Base-by-base conservation (phyloP, 1,139 yeast species). In the Tardiomyces depauwii region DNA sequence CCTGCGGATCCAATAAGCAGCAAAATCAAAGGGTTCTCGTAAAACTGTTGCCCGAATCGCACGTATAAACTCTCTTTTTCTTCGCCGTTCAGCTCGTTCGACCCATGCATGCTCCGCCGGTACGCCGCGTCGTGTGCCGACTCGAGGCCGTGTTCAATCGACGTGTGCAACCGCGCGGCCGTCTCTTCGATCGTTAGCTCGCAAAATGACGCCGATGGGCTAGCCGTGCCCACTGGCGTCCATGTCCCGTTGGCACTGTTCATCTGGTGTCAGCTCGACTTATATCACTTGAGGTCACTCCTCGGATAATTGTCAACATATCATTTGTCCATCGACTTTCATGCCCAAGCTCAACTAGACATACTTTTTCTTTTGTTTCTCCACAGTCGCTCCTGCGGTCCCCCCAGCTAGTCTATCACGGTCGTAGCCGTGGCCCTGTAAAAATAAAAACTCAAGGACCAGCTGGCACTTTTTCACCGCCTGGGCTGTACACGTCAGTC, bases 21-120 rank as follows among this genome's bases (percentile, higher is more conserved):
- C 56, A 91, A 68, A 53, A 91, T 89, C 65, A 91, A 72, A 16
- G 96, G 96, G 65, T 89, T 95, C 55, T 83, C 91, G 57, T 84
- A 81, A 60, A 91, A 89, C 46, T 81, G 86, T 47, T 82, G 72
- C 21, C 87, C 47, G 57, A 91, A 91, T 62, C 84, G 83, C 67
- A 75, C 65, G 14, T 76, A 49, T 44, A 89, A 59, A 49, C 78
- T 76, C 54, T 89, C 96, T 40, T 83, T 88, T 46, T 86, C 95
- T 12, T 83, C 87, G 14, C 74, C 67, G 11, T 72, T 66, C 45
- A 91, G 70, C 59, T 85, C 95, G 62, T 87, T 85, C 40, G 73
- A 57, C 0, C 98, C 98, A 59, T 87, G 83, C 23, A 81, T 67
- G 23, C 80, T 72, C 57, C 89, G 74, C 55, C 96, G 72, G 56